Evolutionary conservation across 2,329 filamentous ascomycete species (phyloP).

Genomic region (Ceratocystis variospora): DNA sequence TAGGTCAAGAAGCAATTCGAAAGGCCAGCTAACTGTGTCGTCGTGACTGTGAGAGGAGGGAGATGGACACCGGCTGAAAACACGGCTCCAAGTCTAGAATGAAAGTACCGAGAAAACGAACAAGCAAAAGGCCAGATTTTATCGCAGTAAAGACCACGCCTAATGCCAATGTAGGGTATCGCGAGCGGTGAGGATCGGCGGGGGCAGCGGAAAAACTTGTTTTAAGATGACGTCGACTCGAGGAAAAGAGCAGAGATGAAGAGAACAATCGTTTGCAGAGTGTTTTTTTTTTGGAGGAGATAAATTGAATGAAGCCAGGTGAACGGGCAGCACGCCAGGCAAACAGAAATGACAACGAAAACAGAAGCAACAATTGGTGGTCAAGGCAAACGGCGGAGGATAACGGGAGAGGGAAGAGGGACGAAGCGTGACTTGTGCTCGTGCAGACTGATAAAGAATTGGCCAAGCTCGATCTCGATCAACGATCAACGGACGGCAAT

Average conservation of each 20-base stretch:
- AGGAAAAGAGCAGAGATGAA: conserved; percentile 1
- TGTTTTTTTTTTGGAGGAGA: background rate
- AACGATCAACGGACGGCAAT: conserved; percentile 12
- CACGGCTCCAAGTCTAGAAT: background rate
- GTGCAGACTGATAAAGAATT: background rate
- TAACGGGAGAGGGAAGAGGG: background rate
- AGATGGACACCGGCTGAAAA: background rate
- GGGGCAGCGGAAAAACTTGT: background rate
- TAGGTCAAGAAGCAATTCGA: background rate
- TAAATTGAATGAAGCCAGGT: background rate
- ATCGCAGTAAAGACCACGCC: background rate
- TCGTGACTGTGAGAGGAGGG: conserved; percentile 1
- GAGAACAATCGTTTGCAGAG: background rate
- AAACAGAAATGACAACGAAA: background rate
- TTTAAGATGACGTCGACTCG: conserved; percentile 7
- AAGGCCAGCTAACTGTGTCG: conserved; percentile 10
- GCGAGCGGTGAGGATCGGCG: background rate
- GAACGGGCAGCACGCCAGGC: background rate
- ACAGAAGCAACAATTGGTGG: background rate
- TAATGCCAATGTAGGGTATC: background rate
- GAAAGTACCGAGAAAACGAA: background rate
- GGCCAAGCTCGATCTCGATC: conserved; percentile 11
- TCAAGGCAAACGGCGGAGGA: background rate
- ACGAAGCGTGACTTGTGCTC: background rate
- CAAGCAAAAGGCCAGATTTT: background rate